These are phyloP conservation scores for Phoma sp. DNA, from an alignment of 2,329 filamentous ascomycete species.

Conservation along the genomic window DNA sequence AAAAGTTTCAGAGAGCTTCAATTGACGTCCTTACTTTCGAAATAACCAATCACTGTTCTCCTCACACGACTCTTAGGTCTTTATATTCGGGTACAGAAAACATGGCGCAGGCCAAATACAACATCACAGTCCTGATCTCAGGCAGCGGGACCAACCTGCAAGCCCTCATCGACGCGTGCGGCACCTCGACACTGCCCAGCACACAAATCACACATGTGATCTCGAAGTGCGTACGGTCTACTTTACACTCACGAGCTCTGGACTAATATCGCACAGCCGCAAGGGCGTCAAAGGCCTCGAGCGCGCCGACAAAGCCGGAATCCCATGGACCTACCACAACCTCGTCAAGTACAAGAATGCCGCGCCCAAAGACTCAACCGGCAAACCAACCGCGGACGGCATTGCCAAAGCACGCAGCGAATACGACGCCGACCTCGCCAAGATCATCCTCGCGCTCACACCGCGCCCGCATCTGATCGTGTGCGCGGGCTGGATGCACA, in stretches of 20 bases:
- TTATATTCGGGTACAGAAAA: neutral
- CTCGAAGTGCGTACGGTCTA: slow-evolving; percentile 48
- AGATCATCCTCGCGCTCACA: slow-evolving; percentile 66
- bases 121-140: slow-evolving; percentile 66
- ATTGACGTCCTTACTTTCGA: neutral
- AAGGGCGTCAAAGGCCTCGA: slow-evolving; percentile 69
- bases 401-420: slow-evolving; percentile 62
- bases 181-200: slow-evolving; percentile 55
- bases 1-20: slow-evolving; percentile 22
- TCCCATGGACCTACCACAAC: slow-evolving; percentile 82
- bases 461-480: slow-evolving; percentile 72
- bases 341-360: slow-evolving; percentile 74
- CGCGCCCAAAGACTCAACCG: slow-evolving; percentile 45
- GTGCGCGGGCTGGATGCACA: slow-evolving; percentile 85
- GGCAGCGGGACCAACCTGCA: slow-evolving; percentile 79
- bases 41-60: neutral
- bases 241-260: neutral
- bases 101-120: slow-evolving; percentile 44
- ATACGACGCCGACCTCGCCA: slow-evolving; percentile 78
- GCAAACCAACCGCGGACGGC: slow-evolving; percentile 38
- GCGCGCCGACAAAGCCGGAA: slow-evolving; percentile 64
- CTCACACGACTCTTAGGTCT: neutral
- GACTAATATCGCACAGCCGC: slow-evolving; percentile 27
- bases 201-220: slow-evolving; percentile 67
- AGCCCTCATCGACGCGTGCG: slow-evolving; percentile 70